Evolutionary conservation across 768 basidiomycete genomes (phyloP).

Genomic region (Baorangia bicolor): DNA sequence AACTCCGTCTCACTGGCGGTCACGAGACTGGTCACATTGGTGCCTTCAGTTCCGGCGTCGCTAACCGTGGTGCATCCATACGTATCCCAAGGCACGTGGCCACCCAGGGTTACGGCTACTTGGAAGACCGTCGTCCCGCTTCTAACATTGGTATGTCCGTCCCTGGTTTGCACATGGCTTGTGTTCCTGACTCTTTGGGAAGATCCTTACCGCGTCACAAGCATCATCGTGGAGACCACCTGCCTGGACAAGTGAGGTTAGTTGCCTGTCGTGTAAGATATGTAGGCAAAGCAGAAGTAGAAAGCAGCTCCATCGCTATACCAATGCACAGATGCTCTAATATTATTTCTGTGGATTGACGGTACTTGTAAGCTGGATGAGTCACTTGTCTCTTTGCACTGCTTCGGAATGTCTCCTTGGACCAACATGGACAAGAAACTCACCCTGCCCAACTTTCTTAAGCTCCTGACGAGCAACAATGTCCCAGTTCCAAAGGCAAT

Average conservation of each 20-base stretch:
- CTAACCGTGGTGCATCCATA: slow-evolving; percentile 96
- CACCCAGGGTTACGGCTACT: slow-evolving; percentile 89
- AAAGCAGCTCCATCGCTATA: slow-evolving; percentile 23
- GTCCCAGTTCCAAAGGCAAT: slow-evolving; percentile 67
- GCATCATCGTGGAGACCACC: slow-evolving; percentile 88
- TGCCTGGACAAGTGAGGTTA: slow-evolving; percentile 55
- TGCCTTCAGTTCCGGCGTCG: slow-evolving; percentile 90
- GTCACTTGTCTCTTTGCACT: background rate
- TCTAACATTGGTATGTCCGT: slow-evolving; percentile 88
- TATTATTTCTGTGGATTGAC: slow-evolving; percentile 11
- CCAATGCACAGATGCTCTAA: slow-evolving; percentile 7
- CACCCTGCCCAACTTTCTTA: slow-evolving; percentile 63
- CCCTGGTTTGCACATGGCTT: background rate
- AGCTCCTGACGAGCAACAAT: slow-evolving; percentile 57
- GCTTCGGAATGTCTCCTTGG: background rate
- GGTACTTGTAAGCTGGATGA: background rate
- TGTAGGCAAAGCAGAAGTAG: slow-evolving; percentile 3
- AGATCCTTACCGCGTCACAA: slow-evolving; percentile 96
- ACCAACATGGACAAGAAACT: slow-evolving; percentile 42
- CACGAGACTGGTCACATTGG: slow-evolving; percentile 98
- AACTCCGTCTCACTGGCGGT: slow-evolving; percentile 90
- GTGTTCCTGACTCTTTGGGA: slow-evolving; percentile 5
- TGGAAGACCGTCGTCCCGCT: slow-evolving; percentile 96
- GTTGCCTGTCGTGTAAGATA: slow-evolving; percentile 12
- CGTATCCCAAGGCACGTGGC: slow-evolving; percentile 95